Conservation (phyloP, 2,329 filamentous ascomycete genomes). For the Aureobasidium zeae region DNA sequence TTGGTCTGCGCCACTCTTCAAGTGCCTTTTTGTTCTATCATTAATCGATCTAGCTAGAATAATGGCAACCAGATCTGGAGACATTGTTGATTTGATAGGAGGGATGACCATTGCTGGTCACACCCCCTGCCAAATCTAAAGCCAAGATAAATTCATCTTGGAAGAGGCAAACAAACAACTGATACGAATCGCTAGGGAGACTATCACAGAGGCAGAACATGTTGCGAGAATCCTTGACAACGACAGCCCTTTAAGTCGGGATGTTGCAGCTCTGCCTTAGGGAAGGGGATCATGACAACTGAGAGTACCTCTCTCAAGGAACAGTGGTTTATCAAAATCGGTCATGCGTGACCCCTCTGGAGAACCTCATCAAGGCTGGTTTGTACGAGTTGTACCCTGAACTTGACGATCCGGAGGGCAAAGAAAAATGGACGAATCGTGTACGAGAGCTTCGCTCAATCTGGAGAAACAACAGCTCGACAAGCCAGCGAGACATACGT, state of each 20-base stretch:
- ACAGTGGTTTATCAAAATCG: neutral
- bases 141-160: neutral
- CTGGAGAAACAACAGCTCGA: neutral
- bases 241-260: neutral
- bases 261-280: neutral
- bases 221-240: neutral
- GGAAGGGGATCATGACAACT: neutral
- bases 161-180: neutral
- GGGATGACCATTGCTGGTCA: neutral
- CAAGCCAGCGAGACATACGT: neutral
- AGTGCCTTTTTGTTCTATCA: neutral
- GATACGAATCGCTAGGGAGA: neutral
- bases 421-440: neutral
- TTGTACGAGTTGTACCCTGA: neutral
- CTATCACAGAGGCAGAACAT: neutral
- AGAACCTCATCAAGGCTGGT: neutral
- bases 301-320: neutral
- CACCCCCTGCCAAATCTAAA: neutral
- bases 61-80: neutral
- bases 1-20: neutral
- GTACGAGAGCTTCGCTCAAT: neutral
- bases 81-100: neutral
- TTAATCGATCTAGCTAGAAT: neutral
- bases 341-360: neutral
- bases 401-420: neutral